Evolutionary conservation across 139 green algal genomes (phyloP), one percentile per base, ranked within the genome.

Genomic region (Picochlorum sp.): DNA sequence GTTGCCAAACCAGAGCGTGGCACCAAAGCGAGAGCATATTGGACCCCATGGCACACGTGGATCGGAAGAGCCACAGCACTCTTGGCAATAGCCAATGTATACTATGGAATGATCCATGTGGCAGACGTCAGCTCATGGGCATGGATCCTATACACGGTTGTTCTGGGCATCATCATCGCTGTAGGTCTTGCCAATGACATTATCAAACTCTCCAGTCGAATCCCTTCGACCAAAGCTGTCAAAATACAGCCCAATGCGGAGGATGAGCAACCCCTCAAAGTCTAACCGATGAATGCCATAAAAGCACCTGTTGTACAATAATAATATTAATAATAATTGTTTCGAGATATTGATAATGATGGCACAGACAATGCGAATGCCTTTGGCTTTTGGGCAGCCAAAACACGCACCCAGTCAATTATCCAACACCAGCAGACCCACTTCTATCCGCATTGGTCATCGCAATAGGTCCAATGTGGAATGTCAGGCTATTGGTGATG

Each of bases 1-100:
- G 23, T 65, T 15, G 23, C 20, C 15, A 28, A 11, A 18, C 58
- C 28, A 32, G 41, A 16, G 13, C 20, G 2, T 9, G 20, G 21
- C 20, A 21, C 58, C 9, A 51, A 52, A 28, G 21, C 21, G 7
- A 51, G 58, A 51, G 2, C 13, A 10, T n/a, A 50, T 5, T 65
- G 58, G 58, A n/a, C 15, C 0, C 21, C 15, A 18, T 26, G 20
- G 1, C 65, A 58, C 52, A 14, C 15, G 20, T 71, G 65, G 65
- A 16, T 58, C 16, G 65, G 65, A 24, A 20, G 65, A 4, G 14
- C 51, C 11, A 54, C 65, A 15, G 49, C 24, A 23, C n/a, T 65
- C 4, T 30, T 71, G 6, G 65, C 56, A 1, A 51, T 72, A 15
- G 65, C 65, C 34, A 72, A 72, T 24, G 58, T 72, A 16, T 72